Conservation (phyloP, 164 flowering plant species). For the Dillenia suffruticosa region DNA sequence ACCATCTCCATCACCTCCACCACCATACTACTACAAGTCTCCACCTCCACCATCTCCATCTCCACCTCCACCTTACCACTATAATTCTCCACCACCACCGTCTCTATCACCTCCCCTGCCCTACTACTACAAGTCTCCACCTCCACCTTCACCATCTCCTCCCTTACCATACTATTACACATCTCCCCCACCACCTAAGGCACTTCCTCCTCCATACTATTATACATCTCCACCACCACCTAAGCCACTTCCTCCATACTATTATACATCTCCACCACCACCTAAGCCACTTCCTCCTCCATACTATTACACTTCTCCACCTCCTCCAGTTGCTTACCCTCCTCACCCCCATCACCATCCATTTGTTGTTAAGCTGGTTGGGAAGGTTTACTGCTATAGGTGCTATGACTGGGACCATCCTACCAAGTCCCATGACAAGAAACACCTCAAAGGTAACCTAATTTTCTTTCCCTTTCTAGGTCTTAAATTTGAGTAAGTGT, state of each 20-base stretch:
- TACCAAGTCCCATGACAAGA: slow-evolving; percentile 60
- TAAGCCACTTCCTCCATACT: slow-evolving; percentile 19
- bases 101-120: slow-evolving; percentile 15
- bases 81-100: slow-evolving; percentile 30
- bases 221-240: slow-evolving; percentile 33
- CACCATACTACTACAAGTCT: slow-evolving; percentile 20
- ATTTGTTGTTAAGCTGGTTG: slow-evolving; percentile 54
- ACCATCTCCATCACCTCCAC: slow-evolving; percentile 13
- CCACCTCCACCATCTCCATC: slow-evolving; percentile 23
- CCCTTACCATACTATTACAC: slow-evolving; percentile 32
- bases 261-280: slow-evolving; percentile 31
- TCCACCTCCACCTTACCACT: slow-evolving; percentile 23
- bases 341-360: slow-evolving; percentile 32
- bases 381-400: slow-evolving; percentile 73
- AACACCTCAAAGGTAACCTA: slow-evolving; percentile 61
- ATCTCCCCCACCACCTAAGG: slow-evolving; percentile 29
- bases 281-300: slow-evolving; percentile 16
- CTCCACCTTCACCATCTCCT: slow-evolving; percentile 18
- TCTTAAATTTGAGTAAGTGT: no score
- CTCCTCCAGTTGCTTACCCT: slow-evolving; percentile 13
- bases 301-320: slow-evolving; percentile 13
- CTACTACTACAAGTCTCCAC: slow-evolving; percentile 25
- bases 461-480: not conserved
- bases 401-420: slow-evolving; percentile 69
- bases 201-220: slow-evolving; percentile 15